Conservation (phyloP, 2,329 filamentous ascomycete species). For the Tolypocladium pustulatum region DNA sequence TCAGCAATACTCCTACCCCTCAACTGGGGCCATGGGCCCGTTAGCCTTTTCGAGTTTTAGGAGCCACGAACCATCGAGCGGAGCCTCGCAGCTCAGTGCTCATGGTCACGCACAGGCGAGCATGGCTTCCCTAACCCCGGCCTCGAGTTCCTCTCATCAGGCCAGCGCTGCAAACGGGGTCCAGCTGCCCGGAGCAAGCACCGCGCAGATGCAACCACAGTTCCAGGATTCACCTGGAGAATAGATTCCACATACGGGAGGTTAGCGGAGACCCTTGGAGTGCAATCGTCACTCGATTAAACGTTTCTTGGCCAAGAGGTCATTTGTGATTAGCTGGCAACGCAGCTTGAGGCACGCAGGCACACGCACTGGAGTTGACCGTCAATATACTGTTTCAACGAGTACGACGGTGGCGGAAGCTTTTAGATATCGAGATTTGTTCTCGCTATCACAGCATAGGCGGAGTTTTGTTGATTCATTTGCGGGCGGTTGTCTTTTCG, state of each 20-base stretch:
- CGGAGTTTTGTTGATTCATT: constrained; percentile 5
- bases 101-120: constrained; percentile 17
- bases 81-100: constrained; percentile 7
- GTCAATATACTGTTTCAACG: neutral
- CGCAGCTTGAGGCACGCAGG: neutral
- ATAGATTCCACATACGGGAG: neutral
- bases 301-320: neutral
- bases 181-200: constrained; percentile 21
- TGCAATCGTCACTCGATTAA: neutral
- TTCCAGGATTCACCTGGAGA: neutral
- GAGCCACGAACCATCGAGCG: constrained; percentile 14
- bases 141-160: constrained; percentile 9
- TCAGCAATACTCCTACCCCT: constrained; percentile 9
- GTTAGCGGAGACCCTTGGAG: neutral
- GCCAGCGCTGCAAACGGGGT: constrained; percentile 14
- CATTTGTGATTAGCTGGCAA: neutral
- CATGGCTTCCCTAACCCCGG: constrained; percentile 14
- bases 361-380: neutral
- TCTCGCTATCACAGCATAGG: constrained; percentile 1
- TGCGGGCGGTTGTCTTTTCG: neutral
- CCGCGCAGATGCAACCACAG: constrained; percentile 23
- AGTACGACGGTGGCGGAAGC: neutral
- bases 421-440: neutral
- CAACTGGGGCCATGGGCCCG: constrained; percentile 9
- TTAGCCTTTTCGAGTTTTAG: constrained; percentile 16